Percentiles rank a stretch among this genome's conserved stretches.
Evolutionary conservation across 371 early-diverging fungal genomes (phyloP).

Genomic region (Basidiobolus meristosporus): DNA sequence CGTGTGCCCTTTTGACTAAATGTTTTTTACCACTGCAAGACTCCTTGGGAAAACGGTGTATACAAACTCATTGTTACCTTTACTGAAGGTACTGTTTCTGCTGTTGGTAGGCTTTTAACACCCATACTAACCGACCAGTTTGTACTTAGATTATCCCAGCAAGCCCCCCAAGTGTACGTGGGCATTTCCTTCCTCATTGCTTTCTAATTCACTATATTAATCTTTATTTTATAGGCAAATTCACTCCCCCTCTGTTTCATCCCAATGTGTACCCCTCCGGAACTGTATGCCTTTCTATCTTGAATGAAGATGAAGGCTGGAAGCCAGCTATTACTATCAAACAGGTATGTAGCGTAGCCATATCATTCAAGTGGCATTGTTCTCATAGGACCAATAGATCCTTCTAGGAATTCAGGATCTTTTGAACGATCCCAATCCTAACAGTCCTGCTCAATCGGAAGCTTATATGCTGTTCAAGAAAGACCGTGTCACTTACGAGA

Average conservation of each 20-base stretch:
- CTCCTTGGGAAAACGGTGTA: slow-evolving; percentile 91
- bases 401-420: slow-evolving; percentile 83
- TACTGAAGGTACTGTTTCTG: slow-evolving; percentile 46
- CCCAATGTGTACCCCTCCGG: slow-evolving; percentile 99
- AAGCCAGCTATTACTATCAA: slow-evolving; percentile 96
- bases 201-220: background rate
- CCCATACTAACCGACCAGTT: background rate
- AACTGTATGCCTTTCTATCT: slow-evolving; percentile 95
- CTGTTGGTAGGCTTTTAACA: too few species aligned
- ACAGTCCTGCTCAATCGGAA: slow-evolving; percentile 91
- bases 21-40: slow-evolving; percentile 16
- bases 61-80: slow-evolving; percentile 84
- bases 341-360: slow-evolving; percentile 39
- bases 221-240: slow-evolving; percentile 35
- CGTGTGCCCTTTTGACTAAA: too few species aligned
- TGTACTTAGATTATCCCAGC: slow-evolving; percentile 43
- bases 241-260: slow-evolving; percentile 86
- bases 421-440: slow-evolving; percentile 90
- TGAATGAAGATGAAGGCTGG: slow-evolving; percentile 94
- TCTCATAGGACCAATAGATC: slow-evolving; percentile 23
- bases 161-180: slow-evolving; percentile 68
- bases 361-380: background rate
- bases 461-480: slow-evolving; percentile 72
- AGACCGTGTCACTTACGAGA: slow-evolving; percentile 48
- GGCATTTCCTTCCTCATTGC: background rate